phyloP scores from a whole-genome alignment of 2,329 filamentous ascomycete species.

The Delphinella strobiligena region DNA sequence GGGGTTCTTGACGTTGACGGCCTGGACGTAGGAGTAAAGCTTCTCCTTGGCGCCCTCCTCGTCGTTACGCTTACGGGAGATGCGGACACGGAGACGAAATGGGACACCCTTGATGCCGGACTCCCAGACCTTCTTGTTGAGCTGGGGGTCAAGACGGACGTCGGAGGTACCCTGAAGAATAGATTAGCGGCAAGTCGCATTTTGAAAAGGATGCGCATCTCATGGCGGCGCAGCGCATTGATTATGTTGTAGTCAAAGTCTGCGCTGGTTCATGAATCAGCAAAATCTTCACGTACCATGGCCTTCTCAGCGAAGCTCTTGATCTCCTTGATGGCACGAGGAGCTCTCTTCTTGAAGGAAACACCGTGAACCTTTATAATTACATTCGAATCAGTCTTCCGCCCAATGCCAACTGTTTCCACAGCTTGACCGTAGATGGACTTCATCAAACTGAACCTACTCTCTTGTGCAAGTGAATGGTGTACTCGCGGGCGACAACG shows the following conservation, averaged over 20 bases:
- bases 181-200: background rate
- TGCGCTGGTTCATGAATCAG: conserved; percentile 1
- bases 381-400: conserved; percentile 49
- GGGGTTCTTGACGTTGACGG: conserved; percentile 97
- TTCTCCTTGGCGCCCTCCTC: conserved; percentile 99
- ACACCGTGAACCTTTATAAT: conserved; percentile 76
- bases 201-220: background rate
- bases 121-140: conserved; percentile 99
- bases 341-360: conserved; percentile 99
- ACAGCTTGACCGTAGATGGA: conserved; percentile 41
- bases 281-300: conserved; percentile 61
- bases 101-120: conserved; percentile 97
- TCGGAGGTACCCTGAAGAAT: conserved; percentile 72
- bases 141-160: conserved; percentile 93
- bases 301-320: conserved; percentile 82
- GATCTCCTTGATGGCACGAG: conserved; percentile 99
- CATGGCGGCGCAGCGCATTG: background rate
- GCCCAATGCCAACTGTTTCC: conserved; percentile 38
- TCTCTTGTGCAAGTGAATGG: conserved; percentile 99
- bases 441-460: conserved; percentile 72
- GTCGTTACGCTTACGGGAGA: conserved; percentile 99
- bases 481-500: conserved; percentile 99
- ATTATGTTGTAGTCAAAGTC: background rate
- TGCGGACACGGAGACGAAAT: conserved; percentile 93
- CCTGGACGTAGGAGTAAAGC: conserved; percentile 99